Percentiles rank a stretch among this genome's conserved stretches.
These are phyloP conservation scores for Phialophora macrospora DNA, from an alignment of 2,329 filamentous ascomycete species.

Conservation along the genomic window DNA sequence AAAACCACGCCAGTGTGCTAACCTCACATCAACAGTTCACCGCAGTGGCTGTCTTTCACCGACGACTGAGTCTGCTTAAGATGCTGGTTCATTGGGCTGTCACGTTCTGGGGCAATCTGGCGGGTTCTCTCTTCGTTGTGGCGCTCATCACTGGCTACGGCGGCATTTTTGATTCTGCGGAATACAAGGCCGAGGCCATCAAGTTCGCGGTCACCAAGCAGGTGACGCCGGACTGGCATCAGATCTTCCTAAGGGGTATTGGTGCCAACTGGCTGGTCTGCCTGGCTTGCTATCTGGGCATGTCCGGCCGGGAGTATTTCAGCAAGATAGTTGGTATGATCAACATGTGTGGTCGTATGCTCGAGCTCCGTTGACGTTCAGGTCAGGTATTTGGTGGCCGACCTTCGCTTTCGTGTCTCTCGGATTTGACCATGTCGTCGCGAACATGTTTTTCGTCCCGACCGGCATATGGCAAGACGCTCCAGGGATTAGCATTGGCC, in stretches of 20 bases:
- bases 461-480: neutral
- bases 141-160: neutral
- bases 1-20: neutral
- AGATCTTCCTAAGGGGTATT: neutral
- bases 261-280: neutral
- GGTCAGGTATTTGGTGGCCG: neutral
- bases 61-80: neutral
- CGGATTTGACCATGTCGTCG: neutral
- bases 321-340: neutral
- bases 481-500: neutral
- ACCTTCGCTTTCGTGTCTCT: neutral
- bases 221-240: neutral
- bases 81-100: neutral
- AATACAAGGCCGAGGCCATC: neutral
- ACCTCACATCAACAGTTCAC: neutral
- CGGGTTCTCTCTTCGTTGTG: neutral
- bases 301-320: neutral
- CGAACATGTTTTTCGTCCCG: neutral
- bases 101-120: neutral
- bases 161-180: neutral
- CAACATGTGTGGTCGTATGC: neutral
- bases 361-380: neutral
- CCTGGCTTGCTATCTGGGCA: neutral
- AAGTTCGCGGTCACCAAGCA: neutral
- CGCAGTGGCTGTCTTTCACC: neutral